Evolutionary conservation across 805 yeast species (phyloP), one percentile per base, ranked within the genome.

Genomic region (Scheffersomyces lignosus): DNA sequence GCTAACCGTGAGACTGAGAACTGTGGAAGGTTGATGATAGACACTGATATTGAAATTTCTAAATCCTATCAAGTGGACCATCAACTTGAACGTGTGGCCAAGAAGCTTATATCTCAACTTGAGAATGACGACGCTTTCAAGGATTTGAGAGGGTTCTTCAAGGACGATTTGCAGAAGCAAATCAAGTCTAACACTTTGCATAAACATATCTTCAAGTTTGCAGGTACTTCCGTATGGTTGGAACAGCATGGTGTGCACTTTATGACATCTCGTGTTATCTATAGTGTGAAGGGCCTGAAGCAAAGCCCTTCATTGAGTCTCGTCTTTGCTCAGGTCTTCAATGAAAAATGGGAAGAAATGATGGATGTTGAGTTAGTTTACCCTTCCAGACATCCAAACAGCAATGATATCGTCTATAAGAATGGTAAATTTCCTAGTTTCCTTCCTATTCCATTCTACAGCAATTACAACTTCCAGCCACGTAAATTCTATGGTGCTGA

Each of bases 401-500:
- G 47, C 41, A 40, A 36, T 27, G 41, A 34, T 13, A 18, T 15
- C 2, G 34, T 31, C 15, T 37, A 33, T 27, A 36, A 27, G 5
- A 34, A 29, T 12, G 16, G 43, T 28, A 23, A 34, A 15, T 47
- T 34, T 15, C 53, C 51, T 3, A 3, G 17, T 9, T 16, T 42
- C 15, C 17, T 47, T 6, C 49, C 48, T 5, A 33, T 42, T 15
- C 48, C 48, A 14, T 29, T 41, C 22, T 37, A 34, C 17, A 44
- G 41, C 31, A 38, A 45, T 24, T 5, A 34, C 6, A 20, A 29
- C 14, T 20, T 38, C 29, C 38, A 34, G 26, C 37, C 40, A 26
- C 39, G 34, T 17, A 47, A 47, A 29, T 48, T 35, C 23, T 44
- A 47, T 27, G 64, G 64, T 2, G 60, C 64, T 2, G 63, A 59